Evolutionary conservation across 345 rosid genomes (phyloP).

Genomic region (Jatropha curcas): DNA sequence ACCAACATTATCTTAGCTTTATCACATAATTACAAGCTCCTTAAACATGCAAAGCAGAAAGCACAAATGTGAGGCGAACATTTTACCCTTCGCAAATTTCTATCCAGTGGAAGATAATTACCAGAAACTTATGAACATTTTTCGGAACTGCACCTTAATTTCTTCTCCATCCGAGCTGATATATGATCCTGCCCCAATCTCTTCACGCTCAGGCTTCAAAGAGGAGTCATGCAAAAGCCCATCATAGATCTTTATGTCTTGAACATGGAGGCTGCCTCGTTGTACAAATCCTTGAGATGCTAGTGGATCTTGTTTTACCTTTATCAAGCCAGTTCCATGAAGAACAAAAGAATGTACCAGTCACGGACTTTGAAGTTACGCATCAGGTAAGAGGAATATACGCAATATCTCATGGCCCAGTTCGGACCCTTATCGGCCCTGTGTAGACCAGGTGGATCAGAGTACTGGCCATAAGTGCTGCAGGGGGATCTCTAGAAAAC

Average conservation of each 20-base stretch:
- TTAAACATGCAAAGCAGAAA: not conserved
- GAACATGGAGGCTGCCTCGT: conserved; percentile 67
- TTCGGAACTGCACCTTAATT: conserved; percentile 27
- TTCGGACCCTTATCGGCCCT: conserved; percentile 94
- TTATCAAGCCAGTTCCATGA: conserved; percentile 90
- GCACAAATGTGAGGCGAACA: not conserved
- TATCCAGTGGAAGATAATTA: conserved; percentile 4
- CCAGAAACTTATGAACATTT: not conserved
- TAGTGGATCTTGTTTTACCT: conserved; percentile 87
- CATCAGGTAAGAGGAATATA: conserved; percentile 68
- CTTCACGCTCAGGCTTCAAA: conserved; percentile 87
- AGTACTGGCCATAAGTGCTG: conserved; percentile 78
- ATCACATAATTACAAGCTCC: conserved; percentile 8
- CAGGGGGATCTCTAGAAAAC: conserved; percentile 96
- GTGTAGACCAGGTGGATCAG: conserved; percentile 95
- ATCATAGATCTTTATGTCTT: conserved; percentile 87
- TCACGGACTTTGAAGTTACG: conserved; percentile 64
- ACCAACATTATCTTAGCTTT: not conserved
- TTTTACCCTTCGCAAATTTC: not conserved
- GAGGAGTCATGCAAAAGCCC: conserved; percentile 94
- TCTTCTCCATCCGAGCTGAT: conserved; percentile 86
- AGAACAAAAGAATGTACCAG: conserved; percentile 87
- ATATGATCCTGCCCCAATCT: conserved; percentile 79
- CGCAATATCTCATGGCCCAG: conserved; percentile 95
- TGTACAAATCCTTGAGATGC: conserved; percentile 87